Evolutionary conservation across 179 eudicot species (phyloP).

Genomic region (Carnegiea gigantea): DNA sequence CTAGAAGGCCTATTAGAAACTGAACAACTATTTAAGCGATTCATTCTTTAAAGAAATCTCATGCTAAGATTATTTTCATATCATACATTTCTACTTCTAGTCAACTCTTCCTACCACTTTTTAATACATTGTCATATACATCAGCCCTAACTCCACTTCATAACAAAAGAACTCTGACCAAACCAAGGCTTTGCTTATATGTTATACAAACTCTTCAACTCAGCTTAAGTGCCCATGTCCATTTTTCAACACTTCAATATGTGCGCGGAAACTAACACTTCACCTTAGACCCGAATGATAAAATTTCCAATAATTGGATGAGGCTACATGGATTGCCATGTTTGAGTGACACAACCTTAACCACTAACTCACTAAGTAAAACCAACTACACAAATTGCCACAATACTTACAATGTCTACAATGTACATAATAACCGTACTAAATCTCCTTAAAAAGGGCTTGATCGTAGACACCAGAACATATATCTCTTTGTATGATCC

Average conservation of each 20-base stretch:
- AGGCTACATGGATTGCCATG: not conserved
- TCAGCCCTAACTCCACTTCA: not conserved
- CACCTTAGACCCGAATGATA: not conserved
- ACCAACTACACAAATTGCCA: not conserved
- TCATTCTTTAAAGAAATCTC: not conserved
- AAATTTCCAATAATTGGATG: not conserved
- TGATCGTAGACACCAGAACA: not conserved
- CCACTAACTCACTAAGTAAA: not conserved
- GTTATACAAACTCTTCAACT: not conserved
- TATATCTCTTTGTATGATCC: not conserved
- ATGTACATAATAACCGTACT: not conserved
- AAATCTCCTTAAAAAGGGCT: not conserved
- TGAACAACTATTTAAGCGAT: not conserved
- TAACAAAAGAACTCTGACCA: not conserved
- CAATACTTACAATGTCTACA: not conserved
- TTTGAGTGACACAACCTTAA: not conserved
- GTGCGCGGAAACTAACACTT: not conserved
- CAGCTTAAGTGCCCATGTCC: not conserved
- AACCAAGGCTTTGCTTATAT: not conserved
- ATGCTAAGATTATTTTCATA: not conserved
- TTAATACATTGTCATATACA: no score
- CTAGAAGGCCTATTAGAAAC: not conserved
- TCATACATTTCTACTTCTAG: not conserved
- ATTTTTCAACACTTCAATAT: not conserved
- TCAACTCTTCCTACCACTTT: not conserved